Conservation (phyloP, 1,284 basidiomycete genomes). For the Mixia osmundae region DNA sequence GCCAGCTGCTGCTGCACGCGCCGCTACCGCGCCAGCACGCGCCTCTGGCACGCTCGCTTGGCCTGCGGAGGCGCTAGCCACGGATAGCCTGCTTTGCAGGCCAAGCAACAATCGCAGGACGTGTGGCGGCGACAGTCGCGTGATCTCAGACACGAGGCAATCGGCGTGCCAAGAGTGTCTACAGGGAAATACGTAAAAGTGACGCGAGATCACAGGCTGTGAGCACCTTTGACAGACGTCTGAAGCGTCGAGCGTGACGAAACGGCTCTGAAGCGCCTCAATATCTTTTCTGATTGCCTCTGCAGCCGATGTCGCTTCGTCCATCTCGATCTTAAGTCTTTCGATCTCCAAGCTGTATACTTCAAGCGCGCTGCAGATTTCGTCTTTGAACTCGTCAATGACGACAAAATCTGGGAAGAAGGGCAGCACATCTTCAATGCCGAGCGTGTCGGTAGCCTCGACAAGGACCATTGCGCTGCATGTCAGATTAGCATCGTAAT, state of each 20-base stretch:
- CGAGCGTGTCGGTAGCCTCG: constrained; percentile 76
- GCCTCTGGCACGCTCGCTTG: constrained; percentile 18
- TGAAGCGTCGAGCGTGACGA: constrained; percentile 68
- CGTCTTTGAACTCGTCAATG: constrained; percentile 98
- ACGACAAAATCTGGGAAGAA: constrained; percentile 99
- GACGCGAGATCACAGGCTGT: too few species aligned
- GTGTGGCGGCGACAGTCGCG: constrained; percentile 59
- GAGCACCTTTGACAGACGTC: constrained; percentile 70
- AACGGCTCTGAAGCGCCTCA: constrained; percentile 58
- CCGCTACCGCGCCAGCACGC: constrained; percentile 22
- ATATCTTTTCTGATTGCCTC: constrained; percentile 89
- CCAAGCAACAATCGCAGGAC: constrained; percentile 57
- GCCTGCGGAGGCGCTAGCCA: constrained; percentile 18
- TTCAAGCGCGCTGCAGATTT: constrained; percentile 88
- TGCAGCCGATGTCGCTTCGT: constrained; percentile 72
- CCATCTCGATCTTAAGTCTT: constrained; percentile 77
- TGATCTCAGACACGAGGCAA: constrained; percentile 74
- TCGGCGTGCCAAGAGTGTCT: constrained; percentile 53
- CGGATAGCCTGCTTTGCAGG: constrained; percentile 39
- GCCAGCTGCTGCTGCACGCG: constrained; percentile 49
- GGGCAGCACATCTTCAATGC: constrained; percentile 94
- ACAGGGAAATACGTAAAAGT: too few species aligned
- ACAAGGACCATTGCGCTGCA: constrained; percentile 82
- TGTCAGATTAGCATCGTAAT: background rate
- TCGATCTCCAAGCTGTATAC: constrained; percentile 84